Base-by-base conservation (phyloP, 495 filamentous ascomycete species). In the Xylaria grammica region DNA sequence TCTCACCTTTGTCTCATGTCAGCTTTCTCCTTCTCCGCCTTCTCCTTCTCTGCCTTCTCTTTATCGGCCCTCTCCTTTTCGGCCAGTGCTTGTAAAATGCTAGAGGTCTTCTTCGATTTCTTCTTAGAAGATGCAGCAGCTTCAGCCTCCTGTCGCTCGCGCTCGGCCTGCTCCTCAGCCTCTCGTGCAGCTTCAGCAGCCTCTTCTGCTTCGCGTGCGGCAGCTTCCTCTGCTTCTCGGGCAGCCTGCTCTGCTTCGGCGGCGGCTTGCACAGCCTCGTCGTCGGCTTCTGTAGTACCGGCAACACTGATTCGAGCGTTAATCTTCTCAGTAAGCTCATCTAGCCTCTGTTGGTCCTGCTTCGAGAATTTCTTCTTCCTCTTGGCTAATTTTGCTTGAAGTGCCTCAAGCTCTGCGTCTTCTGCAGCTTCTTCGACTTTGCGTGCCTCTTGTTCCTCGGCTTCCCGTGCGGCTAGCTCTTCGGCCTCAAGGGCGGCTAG, bases 81-180 rank as follows among this genome's bases (percentile, higher is more conserved):
- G 19, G 70, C 70, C 4, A 58, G 32, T 60, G n/a, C n/a, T n/a
- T n/a, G n/a, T n/a, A n/a, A n/a, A n/a, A n/a, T n/a, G n/a, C 75
- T 78, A 30, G 69, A 73, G 51, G 71, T 66, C 60, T 81, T 78
- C 67, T 80, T 82, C 38, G 72, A 75, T 55, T 80, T 79, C 59
- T 73, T 73, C 63, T 79, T 80, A 0, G 70, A 64, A 10, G 72
- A 62, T 6, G 60, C 29, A 27, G 62, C 72, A 4, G 71, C 75
- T 56, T 73, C 76, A 24, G 73, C 75, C n/a, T 75, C 75, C 55
- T 66, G 63, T 46, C 62, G 65, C 48, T 74, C 70, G n/a, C 65
- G 68, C 54, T 51, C 59, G 20, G 68, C 64, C 52, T 67, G 61
- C 54, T 74, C 68, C 30, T 71, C 70, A n/a, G 70, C 70, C 51